phyloP scores from a whole-genome alignment of 208 protist genomes.

The Leishmania lainsoni region DNA sequence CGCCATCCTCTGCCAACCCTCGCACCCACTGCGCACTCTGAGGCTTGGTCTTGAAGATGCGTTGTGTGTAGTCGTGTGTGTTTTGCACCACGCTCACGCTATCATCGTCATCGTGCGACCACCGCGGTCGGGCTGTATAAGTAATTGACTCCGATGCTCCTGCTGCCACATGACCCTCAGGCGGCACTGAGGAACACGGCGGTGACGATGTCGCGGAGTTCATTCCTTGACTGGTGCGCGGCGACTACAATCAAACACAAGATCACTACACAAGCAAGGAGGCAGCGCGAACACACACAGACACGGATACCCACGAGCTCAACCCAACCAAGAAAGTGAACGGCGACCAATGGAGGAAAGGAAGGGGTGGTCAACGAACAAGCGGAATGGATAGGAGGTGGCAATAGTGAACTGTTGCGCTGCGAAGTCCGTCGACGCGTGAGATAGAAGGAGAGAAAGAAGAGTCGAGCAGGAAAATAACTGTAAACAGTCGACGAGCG shows the following conservation, averaged over 20 bases:
- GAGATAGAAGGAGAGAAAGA: not conserved
- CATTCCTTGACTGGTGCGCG: not conserved
- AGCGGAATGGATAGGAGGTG: not conserved
- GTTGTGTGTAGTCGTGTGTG: conserved; percentile 52
- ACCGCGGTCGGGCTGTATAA: conserved; percentile 14
- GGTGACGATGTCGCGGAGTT: not conserved
- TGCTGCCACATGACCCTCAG: not conserved
- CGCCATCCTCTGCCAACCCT: conserved; percentile 62
- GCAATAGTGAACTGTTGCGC: not conserved
- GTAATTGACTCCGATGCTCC: not conserved
- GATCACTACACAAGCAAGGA: not conserved
- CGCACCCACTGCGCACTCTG: conserved; percentile 64
- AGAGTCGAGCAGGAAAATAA: too few species aligned
- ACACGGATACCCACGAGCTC: too few species aligned
- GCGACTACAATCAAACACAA: not conserved
- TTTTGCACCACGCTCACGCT: conserved; percentile 65
- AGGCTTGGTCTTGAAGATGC: conserved; percentile 48
- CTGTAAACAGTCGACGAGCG: too few species aligned
- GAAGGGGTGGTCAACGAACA: not conserved
- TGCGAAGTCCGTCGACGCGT: not conserved
- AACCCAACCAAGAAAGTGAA: not conserved
- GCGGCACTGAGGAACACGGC: conserved; percentile 2
- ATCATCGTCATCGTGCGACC: conserved; percentile 37
- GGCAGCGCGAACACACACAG: too few species aligned
- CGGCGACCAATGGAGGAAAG: not conserved